These are phyloP conservation scores for Gossypium herbaceum DNA, from an alignment of 345 rosid species.

Conservation along the genomic window DNA sequence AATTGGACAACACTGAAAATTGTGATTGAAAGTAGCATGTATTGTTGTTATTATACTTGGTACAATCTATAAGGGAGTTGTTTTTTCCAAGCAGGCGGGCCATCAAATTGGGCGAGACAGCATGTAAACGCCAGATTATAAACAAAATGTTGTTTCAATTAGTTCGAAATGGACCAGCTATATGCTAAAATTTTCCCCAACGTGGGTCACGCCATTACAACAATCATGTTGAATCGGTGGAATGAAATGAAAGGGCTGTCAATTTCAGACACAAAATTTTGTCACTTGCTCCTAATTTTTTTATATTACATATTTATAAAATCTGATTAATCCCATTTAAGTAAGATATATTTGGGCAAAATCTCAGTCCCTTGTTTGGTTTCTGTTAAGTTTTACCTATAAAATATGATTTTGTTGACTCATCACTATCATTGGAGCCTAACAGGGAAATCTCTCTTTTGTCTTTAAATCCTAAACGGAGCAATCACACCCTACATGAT, in stretches of 20 bases:
- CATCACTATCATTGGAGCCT: constrained; percentile 10
- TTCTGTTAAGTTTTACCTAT: neutral
- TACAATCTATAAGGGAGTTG: neutral
- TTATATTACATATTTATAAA: too few species aligned
- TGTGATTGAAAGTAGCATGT: neutral
- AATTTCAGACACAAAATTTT: neutral
- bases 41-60: neutral
- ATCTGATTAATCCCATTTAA: neutral
- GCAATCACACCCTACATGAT: neutral
- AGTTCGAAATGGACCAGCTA: neutral
- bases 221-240: neutral
- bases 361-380: constrained; percentile 5
- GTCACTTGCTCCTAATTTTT: neutral
- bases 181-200: neutral
- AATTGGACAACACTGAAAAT: neutral
- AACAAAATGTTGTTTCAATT: neutral
- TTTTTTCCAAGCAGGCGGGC: neutral
- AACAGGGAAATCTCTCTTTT: neutral
- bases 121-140: neutral
- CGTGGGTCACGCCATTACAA: constrained; percentile 5
- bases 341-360: neutral
- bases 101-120: neutral
- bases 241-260: neutral
- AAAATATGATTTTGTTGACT: constrained; percentile 11
- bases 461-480: neutral